Evolutionary conservation across 2,329 filamentous ascomycete genomes (phyloP), one percentile per base, ranked within the genome.

Genomic region (Colletotrichum spaethianum): DNA sequence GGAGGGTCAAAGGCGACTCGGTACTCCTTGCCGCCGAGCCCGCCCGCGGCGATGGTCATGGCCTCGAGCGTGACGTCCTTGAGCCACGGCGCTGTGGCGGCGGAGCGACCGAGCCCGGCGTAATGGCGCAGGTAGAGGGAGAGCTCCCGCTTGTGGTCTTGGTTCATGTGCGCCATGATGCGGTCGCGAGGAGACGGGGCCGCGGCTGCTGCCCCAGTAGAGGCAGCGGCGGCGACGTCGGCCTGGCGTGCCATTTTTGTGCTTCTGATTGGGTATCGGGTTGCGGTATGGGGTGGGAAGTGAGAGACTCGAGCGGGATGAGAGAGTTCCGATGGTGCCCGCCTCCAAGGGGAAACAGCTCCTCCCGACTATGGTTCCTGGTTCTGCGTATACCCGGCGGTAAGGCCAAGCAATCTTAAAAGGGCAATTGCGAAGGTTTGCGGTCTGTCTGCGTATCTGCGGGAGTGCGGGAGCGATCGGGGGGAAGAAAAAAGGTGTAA

Each of bases 111-210:
- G 55, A 94, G 84, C 20, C 85, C 81, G 79, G 85, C 86, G 84
- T 91, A 94, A 81, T 94, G 89, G 74, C 91, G 91, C n/a, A 97
- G 89, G 82, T 95, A 97, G 79, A 93, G 88, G 69, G 89, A 84
- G 61, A 98, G 90, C 70, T 94, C 94, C 76, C 90, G 88, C 63
- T 87, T 85, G 83, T 98, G 96, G 81, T 96, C 93, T 53, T 86
- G 85, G 84, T 98, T 98, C 94, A 98, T 96, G 85, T 98, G 95
- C 42, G 86, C 86, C 78, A 96, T 89, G 80, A 85, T 84, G 75
- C 83, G 81, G 48, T 76, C 75, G 57, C 79, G 81, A 70, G 78
- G 75, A 28, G 67, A 33, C 16, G 31, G 28, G 16, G 75, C 53
- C 23, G 31, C 42, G 31, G 28, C 55, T 23, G 60, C 48, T 26